A percentile compares a stretch with the other conserved stretches of the same genome.
Evolutionary conservation across 139 green algal genomes (phyloP).

Genomic region (Edaphochlamys debaryana): DNA sequence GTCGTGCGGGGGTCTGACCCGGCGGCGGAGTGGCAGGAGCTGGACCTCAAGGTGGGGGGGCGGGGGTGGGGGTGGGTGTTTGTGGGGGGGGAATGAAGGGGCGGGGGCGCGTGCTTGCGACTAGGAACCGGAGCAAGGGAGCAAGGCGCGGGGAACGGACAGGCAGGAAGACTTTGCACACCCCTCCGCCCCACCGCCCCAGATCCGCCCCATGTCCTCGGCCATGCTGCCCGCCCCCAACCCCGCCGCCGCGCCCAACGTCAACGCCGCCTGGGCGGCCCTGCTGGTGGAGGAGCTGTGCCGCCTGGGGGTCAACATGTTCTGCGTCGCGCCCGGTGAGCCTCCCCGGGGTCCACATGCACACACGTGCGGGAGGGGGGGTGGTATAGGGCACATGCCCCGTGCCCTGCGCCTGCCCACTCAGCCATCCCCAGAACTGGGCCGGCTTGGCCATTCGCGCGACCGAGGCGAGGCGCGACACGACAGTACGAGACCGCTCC

Average conservation of each 20-base stretch:
- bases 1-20: conserved; percentile 88
- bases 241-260: conserved; percentile 66
- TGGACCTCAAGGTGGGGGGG: conserved; percentile 86
- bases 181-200: too few species aligned
- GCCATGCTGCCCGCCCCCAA: conserved; percentile 43
- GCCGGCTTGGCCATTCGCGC: too few species aligned
- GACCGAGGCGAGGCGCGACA: too few species aligned
- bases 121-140: too few species aligned
- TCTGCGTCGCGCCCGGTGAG: conserved; percentile 92
- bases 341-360: too few species aligned
- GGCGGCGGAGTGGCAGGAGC: conserved; percentile 91
- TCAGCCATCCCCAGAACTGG: background rate
- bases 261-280: conserved; percentile 77
- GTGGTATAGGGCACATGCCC: too few species aligned
- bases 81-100: background rate
- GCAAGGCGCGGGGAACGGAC: background rate
- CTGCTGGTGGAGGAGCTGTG: conserved; percentile 92
- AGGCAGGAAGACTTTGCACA: too few species aligned
- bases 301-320: conserved; percentile 82
- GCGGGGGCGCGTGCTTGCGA: background rate
- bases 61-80: background rate
- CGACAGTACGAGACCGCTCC: too few species aligned
- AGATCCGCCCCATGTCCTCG: conserved; percentile 45
- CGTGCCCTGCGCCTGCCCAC: background rate
- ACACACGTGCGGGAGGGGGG: too few species aligned